Conservation (phyloP, 2,329 filamentous ascomycete genomes). For the Xylaria sp. region DNA sequence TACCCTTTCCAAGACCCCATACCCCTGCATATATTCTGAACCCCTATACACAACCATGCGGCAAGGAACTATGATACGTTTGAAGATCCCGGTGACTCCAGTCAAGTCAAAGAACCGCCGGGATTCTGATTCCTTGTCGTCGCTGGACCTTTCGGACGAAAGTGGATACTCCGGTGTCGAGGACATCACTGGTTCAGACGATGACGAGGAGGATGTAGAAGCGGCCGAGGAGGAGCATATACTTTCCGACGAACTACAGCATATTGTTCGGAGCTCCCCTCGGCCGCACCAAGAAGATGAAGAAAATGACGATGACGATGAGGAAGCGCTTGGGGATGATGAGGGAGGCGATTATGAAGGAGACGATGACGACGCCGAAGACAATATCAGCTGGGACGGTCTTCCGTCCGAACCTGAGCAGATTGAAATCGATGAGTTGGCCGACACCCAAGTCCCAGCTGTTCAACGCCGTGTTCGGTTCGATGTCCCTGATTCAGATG, state of each 20-base stretch:
- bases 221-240: slow-evolving; percentile 80
- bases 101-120: slow-evolving; percentile 55
- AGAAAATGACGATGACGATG: slow-evolving; percentile 47
- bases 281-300: slow-evolving; percentile 54
- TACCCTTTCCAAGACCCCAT: slow-evolving; percentile 28
- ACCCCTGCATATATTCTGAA: slow-evolving; percentile 31
- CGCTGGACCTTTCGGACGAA: slow-evolving; percentile 66
- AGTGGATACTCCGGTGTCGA: slow-evolving; percentile 78
- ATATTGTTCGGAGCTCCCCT: slow-evolving; percentile 52
- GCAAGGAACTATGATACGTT: slow-evolving; percentile 53
- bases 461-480: slow-evolving; percentile 75
- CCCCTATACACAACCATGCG: slow-evolving; percentile 30
- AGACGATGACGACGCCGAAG: slow-evolving; percentile 43
- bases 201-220: slow-evolving; percentile 79
- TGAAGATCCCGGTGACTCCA: slow-evolving; percentile 52
- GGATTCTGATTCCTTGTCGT: slow-evolving; percentile 59
- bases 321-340: slow-evolving; percentile 47
- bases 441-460: slow-evolving; percentile 37
- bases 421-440: slow-evolving; percentile 49
- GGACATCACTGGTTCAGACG: slow-evolving; percentile 76
- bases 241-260: slow-evolving; percentile 53
- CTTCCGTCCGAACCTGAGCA: slow-evolving; percentile 54
- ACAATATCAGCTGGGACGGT: slow-evolving; percentile 61
- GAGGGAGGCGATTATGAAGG: slow-evolving; percentile 32
- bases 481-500: slow-evolving; percentile 70